A percentile compares a stretch with the other conserved stretches of the same genome.
These are phyloP conservation scores for Wallacemonas collosoma DNA, from an alignment of 208 protist species.

Conservation along the genomic window DNA sequence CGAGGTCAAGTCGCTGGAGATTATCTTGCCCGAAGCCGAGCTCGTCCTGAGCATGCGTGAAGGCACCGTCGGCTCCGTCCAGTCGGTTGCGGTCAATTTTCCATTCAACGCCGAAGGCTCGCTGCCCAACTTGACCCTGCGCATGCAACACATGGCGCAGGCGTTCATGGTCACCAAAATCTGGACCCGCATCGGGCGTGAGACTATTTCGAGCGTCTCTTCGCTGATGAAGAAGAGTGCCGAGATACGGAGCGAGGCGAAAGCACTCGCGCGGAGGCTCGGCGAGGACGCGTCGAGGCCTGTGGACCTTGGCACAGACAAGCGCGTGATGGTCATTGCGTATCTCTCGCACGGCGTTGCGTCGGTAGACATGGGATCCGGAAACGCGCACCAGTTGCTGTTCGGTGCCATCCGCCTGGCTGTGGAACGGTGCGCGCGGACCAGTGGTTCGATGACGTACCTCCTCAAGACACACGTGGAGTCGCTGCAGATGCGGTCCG, in stretches of 20 bases:
- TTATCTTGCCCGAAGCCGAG: conserved; percentile 65
- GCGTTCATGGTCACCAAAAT: conserved; percentile 64
- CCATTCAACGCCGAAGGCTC: conserved; percentile 54
- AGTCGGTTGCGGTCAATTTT: conserved; percentile 46
- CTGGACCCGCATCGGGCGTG: conserved; percentile 46
- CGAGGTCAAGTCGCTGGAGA: conserved; percentile 87
- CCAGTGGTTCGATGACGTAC: conserved; percentile 25
- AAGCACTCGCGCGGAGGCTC: not conserved
- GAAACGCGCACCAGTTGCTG: conserved; percentile 70
- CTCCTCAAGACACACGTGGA: conserved; percentile 34
- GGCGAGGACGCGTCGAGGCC: not conserved
- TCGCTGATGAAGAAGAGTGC: not conserved
- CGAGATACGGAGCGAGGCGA: conserved; percentile 4
- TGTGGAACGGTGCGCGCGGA: conserved; percentile 29
- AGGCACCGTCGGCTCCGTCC: conserved; percentile 21
- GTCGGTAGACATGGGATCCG: conserved; percentile 72
- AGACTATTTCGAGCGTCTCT: conserved; percentile 11
- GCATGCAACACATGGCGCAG: conserved; percentile 73
- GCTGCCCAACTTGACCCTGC: conserved; percentile 65
- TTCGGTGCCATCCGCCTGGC: conserved; percentile 40
- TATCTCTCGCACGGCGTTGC: conserved; percentile 45
- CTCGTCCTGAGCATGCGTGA: conserved; percentile 43
- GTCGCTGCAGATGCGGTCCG: conserved; percentile 59
- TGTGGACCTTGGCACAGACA: not conserved
- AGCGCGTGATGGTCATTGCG: conserved; percentile 34